Base-by-base conservation (phyloP, 495 filamentous ascomycete genomes). In the Platismatia glauca region DNA sequence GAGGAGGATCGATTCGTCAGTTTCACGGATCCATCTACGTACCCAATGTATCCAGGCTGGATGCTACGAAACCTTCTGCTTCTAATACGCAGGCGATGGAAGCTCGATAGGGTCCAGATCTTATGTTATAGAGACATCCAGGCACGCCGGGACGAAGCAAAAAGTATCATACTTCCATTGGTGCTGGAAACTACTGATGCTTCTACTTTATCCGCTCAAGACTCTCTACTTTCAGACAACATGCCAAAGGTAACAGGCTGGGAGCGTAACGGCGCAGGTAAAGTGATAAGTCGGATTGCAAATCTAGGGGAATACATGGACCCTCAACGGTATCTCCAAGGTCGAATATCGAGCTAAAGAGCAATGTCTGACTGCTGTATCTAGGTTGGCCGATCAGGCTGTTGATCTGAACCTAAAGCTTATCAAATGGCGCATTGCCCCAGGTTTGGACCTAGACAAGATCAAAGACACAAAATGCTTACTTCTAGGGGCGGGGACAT, bases 341-440 rank as follows among this genome's bases (percentile, higher is more conserved):
- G 31, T 27, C 15, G 5, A 13, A 31, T 22, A 13, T 55, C 27
- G 27, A 16, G 13, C 24, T 29, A 8, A 20, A 31, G 22, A 20
- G 37, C 56, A 53, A n/a, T 4, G 18, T 53, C 50, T 62, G 41
- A 63, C 16, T 24, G 22, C 34, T 58, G 44, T 18, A 16, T 34
- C 22, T 39, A 55, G 58, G 65, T 79, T 97, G 31, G 94, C 94
- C 29, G 91, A 97, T 66, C 91, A 96, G 72, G 89, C 92, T n/a
- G 94, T 97, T 13, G 94, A 98, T 69, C 83, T 98, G 56, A 98
- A 98, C 69, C 79, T 97, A 63, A 97, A 97, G 75, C 81, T 98
- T 59, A 98, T 98, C 84, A 97, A 96, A 77, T 98, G 94, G 94
- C 85, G 94, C 33, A 89, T 98, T 61, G 89, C 91, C 24, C 94